Evolutionary conservation across 805 yeast genomes (phyloP).

Genomic region (Kregervanrija fluxuum): DNA sequence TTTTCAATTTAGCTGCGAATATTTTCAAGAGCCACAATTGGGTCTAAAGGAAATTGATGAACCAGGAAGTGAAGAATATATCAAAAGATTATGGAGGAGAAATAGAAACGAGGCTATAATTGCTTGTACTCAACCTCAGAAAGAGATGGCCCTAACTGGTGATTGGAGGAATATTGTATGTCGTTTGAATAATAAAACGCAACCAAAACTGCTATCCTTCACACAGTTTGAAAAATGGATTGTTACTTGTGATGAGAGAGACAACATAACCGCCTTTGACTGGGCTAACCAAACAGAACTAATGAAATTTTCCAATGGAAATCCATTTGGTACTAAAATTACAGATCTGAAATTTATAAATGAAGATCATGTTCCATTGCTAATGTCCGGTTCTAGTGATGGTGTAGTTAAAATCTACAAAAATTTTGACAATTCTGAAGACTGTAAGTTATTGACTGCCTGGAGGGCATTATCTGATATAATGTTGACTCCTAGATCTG

Average conservation of each 20-base stretch:
- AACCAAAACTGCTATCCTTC: constrained; percentile 71
- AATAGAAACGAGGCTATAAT: constrained; percentile 83
- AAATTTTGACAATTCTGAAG: constrained; percentile 52
- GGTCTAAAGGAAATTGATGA: constrained; percentile 78
- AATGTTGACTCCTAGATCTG: constrained; percentile 68
- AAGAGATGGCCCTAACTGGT: constrained; percentile 73
- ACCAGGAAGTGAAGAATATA: constrained; percentile 84
- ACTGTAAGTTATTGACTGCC: constrained; percentile 63
- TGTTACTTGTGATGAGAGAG: constrained; percentile 76
- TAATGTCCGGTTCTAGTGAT: constrained; percentile 86
- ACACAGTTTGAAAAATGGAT: constrained; percentile 87
- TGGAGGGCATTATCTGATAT: constrained; percentile 93
- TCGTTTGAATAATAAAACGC: constrained; percentile 63
- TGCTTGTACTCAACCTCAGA: constrained; percentile 85
- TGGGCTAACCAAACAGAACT: constrained; percentile 61
- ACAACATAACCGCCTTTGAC: constrained; percentile 79
- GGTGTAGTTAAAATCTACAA: constrained; percentile 88
- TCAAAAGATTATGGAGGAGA: constrained; percentile 80
- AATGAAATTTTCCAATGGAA: constrained; percentile 71
- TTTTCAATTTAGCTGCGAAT: constrained; percentile 75
- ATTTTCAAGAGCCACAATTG: constrained; percentile 95
- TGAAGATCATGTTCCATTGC: constrained; percentile 84
- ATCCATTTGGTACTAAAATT: constrained; percentile 81
- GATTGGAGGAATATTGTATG: constrained; percentile 69
- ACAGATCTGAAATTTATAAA: constrained; percentile 82